Percentiles rank a stretch among this genome's conserved stretches.
Evolutionary conservation across 345 rosid genomes (phyloP).

Genomic region (Zanthoxylum bungeanum): DNA sequence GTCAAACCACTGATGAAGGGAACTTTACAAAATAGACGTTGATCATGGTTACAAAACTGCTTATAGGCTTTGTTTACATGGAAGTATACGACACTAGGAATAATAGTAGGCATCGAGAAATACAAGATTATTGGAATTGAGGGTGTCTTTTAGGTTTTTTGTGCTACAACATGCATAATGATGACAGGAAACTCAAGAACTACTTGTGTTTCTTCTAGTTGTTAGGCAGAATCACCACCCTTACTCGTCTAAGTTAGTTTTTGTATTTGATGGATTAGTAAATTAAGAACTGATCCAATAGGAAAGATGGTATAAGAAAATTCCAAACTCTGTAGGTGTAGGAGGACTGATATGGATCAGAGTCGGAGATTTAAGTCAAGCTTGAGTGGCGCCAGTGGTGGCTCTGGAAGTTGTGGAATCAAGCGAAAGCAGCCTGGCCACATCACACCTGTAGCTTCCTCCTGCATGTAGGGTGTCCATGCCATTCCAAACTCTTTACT

Average conservation of each 20-base stretch:
- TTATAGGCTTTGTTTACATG: slow-evolving; percentile 5
- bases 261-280: slow-evolving; percentile 23
- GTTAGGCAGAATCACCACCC: no score
- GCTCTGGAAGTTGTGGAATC: slow-evolving; percentile 38
- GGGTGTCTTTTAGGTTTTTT: neutral
- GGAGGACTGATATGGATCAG: no score
- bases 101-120: slow-evolving; percentile 4
- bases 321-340: slow-evolving; percentile 15
- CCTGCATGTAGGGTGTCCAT: slow-evolving; percentile 35
- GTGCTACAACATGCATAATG: neutral
- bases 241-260: no score
- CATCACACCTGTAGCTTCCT: slow-evolving; percentile 41
- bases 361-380: slow-evolving; percentile 66
- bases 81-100: neutral
- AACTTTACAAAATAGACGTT: slow-evolving; percentile 1
- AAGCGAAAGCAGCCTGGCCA: slow-evolving; percentile 82
- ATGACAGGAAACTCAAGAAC: neutral
- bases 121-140: neutral
- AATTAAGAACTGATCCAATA: no score
- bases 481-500: slow-evolving; percentile 28
- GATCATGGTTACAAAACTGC: neutral
- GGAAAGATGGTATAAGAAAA: slow-evolving; percentile 9
- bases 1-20: no score
- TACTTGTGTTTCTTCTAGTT: slow-evolving; percentile 26
- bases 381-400: slow-evolving; percentile 33